A percentile compares a stretch with the other conserved stretches of the same genome.
phyloP scores from a whole-genome alignment of 75 land plant genomes.

The Pseudotsuga menziesii region DNA sequence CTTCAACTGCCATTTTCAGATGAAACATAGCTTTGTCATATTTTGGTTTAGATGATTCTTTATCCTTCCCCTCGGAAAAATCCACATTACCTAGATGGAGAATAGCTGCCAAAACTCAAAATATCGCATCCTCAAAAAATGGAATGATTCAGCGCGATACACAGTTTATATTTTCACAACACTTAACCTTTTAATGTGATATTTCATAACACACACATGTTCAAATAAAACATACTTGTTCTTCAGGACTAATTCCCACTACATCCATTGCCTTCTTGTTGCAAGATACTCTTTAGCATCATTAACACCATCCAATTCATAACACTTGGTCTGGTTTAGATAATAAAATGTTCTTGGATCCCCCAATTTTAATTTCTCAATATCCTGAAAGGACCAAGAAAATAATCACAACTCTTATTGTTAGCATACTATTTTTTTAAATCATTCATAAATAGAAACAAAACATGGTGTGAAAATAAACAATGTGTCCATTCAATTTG shows the following conservation, averaged over 20 bases:
- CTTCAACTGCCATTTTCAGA: constrained; percentile 77
- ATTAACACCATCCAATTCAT: constrained; percentile 64
- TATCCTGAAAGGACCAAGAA: constrained; percentile 41
- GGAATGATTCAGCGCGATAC: not conserved
- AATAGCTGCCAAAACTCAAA: constrained; percentile 82
- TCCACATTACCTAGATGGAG: constrained; percentile 87
- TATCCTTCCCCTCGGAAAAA: constrained; percentile 67
- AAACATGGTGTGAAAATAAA: not conserved
- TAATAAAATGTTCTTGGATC: constrained; percentile 80
- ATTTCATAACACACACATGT: not conserved
- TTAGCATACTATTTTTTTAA: not conserved
- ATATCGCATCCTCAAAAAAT: constrained; percentile 71
- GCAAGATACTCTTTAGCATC: constrained; percentile 71
- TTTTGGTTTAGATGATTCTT: constrained; percentile 73
- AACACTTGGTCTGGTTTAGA: constrained; percentile 82
- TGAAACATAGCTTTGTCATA: constrained; percentile 88
- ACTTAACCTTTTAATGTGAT: not conserved
- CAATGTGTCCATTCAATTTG: not conserved
- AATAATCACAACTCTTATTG: not conserved
- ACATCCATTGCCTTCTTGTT: constrained; percentile 90
- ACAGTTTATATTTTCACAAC: not conserved
- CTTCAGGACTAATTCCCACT: constrained; percentile 80
- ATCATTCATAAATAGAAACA: not conserved
- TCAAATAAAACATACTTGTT: constrained; percentile 52
- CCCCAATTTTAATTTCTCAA: constrained; percentile 71